Evolutionary conservation across 805 yeast genomes (phyloP).

Genomic region (Sugiyamaella mastotermitis): DNA sequence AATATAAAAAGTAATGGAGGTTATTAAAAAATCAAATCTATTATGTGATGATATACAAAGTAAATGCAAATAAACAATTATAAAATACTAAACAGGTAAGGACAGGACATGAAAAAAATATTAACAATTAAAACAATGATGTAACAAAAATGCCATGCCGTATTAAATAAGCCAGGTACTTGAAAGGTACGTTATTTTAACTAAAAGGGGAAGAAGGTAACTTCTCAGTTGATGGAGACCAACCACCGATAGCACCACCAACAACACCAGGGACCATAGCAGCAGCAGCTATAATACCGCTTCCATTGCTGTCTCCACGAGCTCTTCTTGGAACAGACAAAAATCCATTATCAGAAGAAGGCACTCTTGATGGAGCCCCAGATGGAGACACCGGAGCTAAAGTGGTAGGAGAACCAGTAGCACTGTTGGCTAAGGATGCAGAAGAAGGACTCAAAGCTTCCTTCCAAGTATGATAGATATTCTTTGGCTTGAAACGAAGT

Average conservation of each 20-base stretch:
- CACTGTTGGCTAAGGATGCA: background rate
- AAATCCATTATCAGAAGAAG: slow-evolving; percentile 3
- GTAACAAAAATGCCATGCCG: too few species aligned
- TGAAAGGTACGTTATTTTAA: too few species aligned
- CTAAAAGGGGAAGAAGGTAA: too few species aligned
- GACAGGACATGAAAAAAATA: too few species aligned
- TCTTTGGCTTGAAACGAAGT: slow-evolving; percentile 23
- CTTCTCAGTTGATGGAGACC: too few species aligned
- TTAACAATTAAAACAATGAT: too few species aligned
- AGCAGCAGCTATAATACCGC: slow-evolving; percentile 36
- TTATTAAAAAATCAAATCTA: too few species aligned
- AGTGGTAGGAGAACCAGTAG: slow-evolving; percentile 15
- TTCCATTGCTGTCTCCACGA: slow-evolving; percentile 16
- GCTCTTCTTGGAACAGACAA: slow-evolving; percentile 19
- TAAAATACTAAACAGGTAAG: too few species aligned
- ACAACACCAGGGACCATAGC: slow-evolving; percentile 51
- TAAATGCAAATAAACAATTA: too few species aligned
- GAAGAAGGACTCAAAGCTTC: slow-evolving; percentile 19
- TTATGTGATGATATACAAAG: too few species aligned
- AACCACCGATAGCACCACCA: slow-evolving; percentile 54
- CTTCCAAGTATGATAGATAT: slow-evolving; percentile 18
- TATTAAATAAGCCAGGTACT: too few species aligned
- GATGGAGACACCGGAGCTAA: slow-evolving; percentile 10
- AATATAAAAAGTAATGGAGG: too few species aligned
- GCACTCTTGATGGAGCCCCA: slow-evolving; percentile 2